Base-by-base conservation (phyloP, 2,329 filamentous ascomycete genomes). In the Neofusicoccum sp. region DNA sequence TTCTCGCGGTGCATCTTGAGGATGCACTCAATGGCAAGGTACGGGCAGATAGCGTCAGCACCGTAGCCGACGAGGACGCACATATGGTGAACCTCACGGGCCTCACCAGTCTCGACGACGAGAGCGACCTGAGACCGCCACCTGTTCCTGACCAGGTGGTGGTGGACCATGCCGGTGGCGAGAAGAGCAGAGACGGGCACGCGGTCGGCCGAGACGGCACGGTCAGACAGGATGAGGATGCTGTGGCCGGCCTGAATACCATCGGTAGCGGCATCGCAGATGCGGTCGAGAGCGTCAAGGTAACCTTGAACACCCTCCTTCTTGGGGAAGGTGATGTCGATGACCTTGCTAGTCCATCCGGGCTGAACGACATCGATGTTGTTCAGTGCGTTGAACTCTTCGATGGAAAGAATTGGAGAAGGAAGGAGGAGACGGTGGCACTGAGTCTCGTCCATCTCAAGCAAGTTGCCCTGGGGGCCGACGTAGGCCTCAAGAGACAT, bases 401-500 rank as follows among this genome's bases (percentile, higher is more conserved):
- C 88, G 44, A 96, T 89, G 16, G 90, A 93, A 47, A 98, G 81
- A 63, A 97, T 89, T 34, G 93, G 93, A 62, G 93, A 96, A 41
- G 91, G 91, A 4, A 98, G 83, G 57, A 93, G 84, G 26, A 98
- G 82, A 64, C 93, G 86, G 67, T 89, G 88, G 75, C 93, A 97
- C 76, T 98, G 93, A 30, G 89, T 88, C 61, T 90, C 79, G 70
- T 96, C 89, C 90, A 98, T 97, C 78, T 96, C 93, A 31, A 97
- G 82, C 61, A 98, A 80, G 73, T 98, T 98, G 62, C 93, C 93
- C 77, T 98, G 93, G 47, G 93, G 93, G 51, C 93, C 93, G 67
- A 98, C 90, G 73, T 97, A 98, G 70, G 93, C 96, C 73, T 96
- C 93, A 41, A 98, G 80, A 60, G 93, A 97, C 93, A 98, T 98